phyloP scores from a whole-genome alignment of 192 early-diverging fungal genomes.

The Glomus cerebriforme region DNA sequence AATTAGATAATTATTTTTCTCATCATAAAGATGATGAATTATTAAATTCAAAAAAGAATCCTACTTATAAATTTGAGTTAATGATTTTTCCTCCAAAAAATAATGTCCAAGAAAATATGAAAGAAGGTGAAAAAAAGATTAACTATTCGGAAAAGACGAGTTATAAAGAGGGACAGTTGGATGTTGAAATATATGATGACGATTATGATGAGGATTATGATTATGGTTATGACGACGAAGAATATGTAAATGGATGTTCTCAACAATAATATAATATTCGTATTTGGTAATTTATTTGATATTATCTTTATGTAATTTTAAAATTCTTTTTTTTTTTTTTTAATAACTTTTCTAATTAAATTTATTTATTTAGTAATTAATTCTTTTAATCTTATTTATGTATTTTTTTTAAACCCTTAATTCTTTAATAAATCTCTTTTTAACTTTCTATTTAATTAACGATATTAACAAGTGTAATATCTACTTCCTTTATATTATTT shows the following conservation, averaged over 20 bases:
- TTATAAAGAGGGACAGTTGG: not conserved
- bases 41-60: not conserved
- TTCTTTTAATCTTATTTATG: too few species aligned
- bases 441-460: too few species aligned
- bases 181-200: not conserved
- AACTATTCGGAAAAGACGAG: not conserved
- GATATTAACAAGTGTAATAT: too few species aligned
- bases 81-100: not conserved
- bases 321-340: too few species aligned
- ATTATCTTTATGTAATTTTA: too few species aligned
- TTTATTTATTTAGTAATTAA: too few species aligned
- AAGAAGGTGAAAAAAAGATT: not conserved
- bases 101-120: not conserved
- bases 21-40: not conserved
- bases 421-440: too few species aligned
- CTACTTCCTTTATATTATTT: too few species aligned
- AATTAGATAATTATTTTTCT: not conserved
- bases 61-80: not conserved
- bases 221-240: not conserved
- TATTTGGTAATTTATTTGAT: too few species aligned
- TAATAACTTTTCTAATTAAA: too few species aligned
- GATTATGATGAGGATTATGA: not conserved
- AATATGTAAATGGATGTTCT: not conserved
- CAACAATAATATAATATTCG: not conserved
- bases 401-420: too few species aligned